Evolutionary conservation across 139 green algal species (phyloP), one percentile per base, ranked within the genome.

Genomic region (Chlamydomonas incerta): DNA sequence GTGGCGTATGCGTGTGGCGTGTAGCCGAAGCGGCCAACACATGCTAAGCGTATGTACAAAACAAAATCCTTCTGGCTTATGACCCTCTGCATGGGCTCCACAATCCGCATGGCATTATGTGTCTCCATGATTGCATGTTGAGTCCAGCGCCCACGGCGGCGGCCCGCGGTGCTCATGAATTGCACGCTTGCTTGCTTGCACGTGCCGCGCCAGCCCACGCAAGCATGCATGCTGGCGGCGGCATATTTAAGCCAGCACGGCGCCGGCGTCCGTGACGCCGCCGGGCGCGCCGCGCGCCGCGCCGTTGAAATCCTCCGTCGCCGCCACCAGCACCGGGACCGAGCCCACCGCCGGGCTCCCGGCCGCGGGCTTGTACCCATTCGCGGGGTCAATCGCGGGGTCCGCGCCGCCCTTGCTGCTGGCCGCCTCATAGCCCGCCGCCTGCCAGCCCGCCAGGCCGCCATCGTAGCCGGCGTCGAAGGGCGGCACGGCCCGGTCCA

Each of bases 361-460:
- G 15, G 34, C 26, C 9, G 4, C 13, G 24, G 76, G 76, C 76
- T 63, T 72, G 62, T 83, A 83, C 13, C 31, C 41, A 5, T 50
- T 63, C 5, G 2, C 26, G 0, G 37, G 0, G n/a, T 83, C 41
- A 2, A 83, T 13, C 28, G 5, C 5, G 5, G 76, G 76, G 26
- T 72, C 63, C 20, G 76, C 76, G 37, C 65, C 76, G 35, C 50
- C 1, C 47, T 47, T 85, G 79, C 65, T 66, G 21, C 79, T 47
- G 23, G 47, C 47, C 26, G 47, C 47, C 26, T 35, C 58, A 46
- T 76, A 67, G 33, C 41, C 41, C 41, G 41, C 41, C 41, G 65
- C 23, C 65, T 85, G 31, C 79, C 79, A 85, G 63, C 79, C 79
- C 20, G 65, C 66, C 46, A 85, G 31, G 5, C n/a, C 79, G 20